Percentiles rank a stretch among this genome's conserved stretches.
Conservation (phyloP, 75 land plant genomes). For the Cunninghamia lanceolata region DNA sequence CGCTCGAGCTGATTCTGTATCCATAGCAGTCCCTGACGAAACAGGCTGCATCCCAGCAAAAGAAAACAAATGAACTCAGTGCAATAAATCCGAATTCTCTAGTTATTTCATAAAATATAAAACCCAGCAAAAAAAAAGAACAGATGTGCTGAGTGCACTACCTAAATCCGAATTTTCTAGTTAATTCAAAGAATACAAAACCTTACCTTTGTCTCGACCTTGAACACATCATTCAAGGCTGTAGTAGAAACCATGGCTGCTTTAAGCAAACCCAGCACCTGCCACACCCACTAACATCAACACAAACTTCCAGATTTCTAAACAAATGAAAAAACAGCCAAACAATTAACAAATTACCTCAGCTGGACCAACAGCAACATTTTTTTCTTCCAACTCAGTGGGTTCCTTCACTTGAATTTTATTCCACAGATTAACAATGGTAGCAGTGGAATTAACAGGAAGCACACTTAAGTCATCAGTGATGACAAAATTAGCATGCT, state of each 20-base stretch:
- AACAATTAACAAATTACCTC: not conserved
- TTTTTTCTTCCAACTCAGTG: not conserved
- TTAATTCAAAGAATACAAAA: no score
- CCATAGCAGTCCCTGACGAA: no score
- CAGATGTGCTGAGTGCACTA: no score
- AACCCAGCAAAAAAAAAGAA: not conserved
- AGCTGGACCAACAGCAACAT: not conserved
- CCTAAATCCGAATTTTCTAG: no score
- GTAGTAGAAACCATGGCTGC: not conserved
- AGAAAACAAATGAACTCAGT: no score
- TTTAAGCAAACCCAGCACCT: not conserved
- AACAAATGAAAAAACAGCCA: not conserved
- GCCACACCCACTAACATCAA: not conserved
- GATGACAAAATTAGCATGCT: not conserved
- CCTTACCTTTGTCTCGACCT: not conserved
- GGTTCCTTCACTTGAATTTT: not conserved
- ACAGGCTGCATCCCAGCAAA: no score
- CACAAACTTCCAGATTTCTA: not conserved
- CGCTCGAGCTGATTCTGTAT: no score
- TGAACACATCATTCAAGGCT: not conserved
- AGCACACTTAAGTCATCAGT: not conserved
- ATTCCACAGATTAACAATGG: not conserved
- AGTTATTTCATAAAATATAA: no score
- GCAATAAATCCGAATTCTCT: no score
- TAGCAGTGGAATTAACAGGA: not conserved